Percentiles rank a stretch among this genome's conserved stretches.
Conservation (phyloP, 1,284 basidiomycete species). For the Trametes polyzona region DNA sequence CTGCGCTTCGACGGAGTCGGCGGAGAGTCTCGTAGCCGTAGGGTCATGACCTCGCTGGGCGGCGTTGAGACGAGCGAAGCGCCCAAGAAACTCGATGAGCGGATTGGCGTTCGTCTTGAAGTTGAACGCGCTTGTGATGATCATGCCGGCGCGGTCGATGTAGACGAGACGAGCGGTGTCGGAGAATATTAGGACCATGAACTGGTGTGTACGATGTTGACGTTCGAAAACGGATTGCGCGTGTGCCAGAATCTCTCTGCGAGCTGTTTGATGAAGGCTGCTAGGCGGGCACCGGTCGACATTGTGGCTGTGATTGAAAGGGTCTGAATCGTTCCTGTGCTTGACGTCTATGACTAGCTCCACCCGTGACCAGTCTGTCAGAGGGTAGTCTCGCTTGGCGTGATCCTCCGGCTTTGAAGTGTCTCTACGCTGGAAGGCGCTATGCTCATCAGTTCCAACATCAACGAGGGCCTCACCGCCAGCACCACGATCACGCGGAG, state of each 20-base stretch:
- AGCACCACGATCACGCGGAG: too few relatives aligned
- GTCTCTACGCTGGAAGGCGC: too few relatives aligned
- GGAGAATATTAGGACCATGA: constrained; percentile 4
- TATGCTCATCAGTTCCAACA: too few relatives aligned
- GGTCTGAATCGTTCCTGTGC: not conserved
- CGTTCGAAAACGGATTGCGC: not conserved
- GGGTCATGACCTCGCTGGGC: constrained; percentile 10
- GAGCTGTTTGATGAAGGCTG: not conserved
- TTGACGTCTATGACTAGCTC: not conserved
- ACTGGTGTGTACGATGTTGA: constrained; percentile 7
- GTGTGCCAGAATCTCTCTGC: not conserved
- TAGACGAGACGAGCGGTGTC: constrained; percentile 3
- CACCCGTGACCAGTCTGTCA: constrained; percentile 1
- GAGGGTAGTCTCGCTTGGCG: not conserved
- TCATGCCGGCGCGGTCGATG: constrained; percentile 6
- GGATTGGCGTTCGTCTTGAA: not conserved
- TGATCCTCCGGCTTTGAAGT: too few relatives aligned
- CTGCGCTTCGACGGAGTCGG: too few relatives aligned
- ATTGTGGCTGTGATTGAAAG: not conserved
- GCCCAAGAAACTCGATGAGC: constrained; percentile 12
- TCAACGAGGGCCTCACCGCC: too few relatives aligned
- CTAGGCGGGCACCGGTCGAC: not conserved
- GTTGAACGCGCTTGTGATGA: constrained; percentile 10
- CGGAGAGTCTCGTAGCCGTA: not conserved
- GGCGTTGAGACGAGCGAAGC: not conserved